A percentile compares a stretch with the other conserved stretches of the same genome.
Evolutionary conservation across 192 early-diverging fungal species (phyloP).

Genomic region (Rhizoclosmatium sp.): DNA sequence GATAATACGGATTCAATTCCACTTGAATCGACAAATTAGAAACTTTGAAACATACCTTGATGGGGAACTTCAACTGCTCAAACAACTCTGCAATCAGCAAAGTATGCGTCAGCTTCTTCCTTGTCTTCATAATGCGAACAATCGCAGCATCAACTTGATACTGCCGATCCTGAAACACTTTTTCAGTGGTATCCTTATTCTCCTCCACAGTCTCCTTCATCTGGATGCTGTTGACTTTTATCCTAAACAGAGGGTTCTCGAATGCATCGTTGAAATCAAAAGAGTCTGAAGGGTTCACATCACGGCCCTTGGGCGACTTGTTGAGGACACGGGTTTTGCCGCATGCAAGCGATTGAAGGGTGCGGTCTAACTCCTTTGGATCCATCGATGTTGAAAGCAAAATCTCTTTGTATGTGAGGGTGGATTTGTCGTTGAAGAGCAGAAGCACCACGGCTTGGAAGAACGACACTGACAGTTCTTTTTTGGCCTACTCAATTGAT

Average conservation of each 20-base stretch:
- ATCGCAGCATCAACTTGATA: conserved; percentile 79
- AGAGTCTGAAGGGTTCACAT: conserved; percentile 48
- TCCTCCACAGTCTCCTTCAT: conserved; percentile 75
- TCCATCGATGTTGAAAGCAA: conserved; percentile 74
- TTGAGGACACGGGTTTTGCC: conserved; percentile 60
- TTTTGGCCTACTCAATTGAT: conserved; percentile 63
- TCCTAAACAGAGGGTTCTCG: conserved; percentile 59
- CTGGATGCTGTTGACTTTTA: conserved; percentile 61
- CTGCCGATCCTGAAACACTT: conserved; percentile 87
- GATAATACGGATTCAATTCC: not conserved
- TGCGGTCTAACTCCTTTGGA: conserved; percentile 77
- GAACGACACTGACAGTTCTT: conserved; percentile 55
- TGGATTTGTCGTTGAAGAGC: conserved; percentile 67
- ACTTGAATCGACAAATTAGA: not conserved
- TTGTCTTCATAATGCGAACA: conserved; percentile 96
- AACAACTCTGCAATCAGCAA: conserved; percentile 81
- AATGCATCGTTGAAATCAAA: conserved; percentile 81
- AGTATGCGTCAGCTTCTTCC: conserved; percentile 85
- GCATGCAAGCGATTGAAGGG: conserved; percentile 87
- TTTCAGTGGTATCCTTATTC: conserved; percentile 78
- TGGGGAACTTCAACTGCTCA: conserved; percentile 77
- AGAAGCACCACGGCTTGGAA: conserved; percentile 60
- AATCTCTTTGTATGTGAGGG: conserved; percentile 73
- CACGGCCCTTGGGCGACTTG: conserved; percentile 45
- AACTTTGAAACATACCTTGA: conserved; percentile 63